These are phyloP conservation scores for Suillus decipiens DNA, from an alignment of 768 basidiomycete genomes.

Conservation along the genomic window DNA sequence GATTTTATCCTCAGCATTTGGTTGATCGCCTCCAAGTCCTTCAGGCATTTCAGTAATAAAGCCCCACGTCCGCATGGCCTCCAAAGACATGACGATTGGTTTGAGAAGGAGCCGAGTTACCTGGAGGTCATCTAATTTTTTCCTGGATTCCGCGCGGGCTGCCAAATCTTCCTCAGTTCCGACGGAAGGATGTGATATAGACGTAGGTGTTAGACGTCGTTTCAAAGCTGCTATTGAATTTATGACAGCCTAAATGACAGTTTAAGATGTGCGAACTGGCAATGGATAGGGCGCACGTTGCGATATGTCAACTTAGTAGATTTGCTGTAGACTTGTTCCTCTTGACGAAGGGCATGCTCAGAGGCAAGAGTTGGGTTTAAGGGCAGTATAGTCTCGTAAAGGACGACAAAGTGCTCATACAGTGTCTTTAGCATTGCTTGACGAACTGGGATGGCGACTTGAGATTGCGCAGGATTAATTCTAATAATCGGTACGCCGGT, in stretches of 20 bases:
- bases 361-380: constrained; percentile 62
- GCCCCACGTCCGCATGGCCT: constrained; percentile 64
- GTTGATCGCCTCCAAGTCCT: constrained; percentile 62
- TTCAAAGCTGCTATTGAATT: constrained; percentile 53
- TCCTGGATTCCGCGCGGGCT: constrained; percentile 55
- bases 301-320: constrained; percentile 82
- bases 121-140: constrained; percentile 51
- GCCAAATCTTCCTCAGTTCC: constrained; percentile 71
- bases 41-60: constrained; percentile 72
- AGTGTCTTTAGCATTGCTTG: constrained; percentile 76
- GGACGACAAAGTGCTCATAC: constrained; percentile 67
- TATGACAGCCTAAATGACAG: constrained; percentile 47
- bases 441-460: constrained; percentile 70
- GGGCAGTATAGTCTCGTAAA: constrained; percentile 62
- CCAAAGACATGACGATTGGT: constrained; percentile 56
- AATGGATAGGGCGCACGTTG: constrained; percentile 51
- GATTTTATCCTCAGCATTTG: constrained; percentile 61
- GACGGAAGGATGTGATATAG: constrained; percentile 66
- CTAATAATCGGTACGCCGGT: constrained; percentile 65
- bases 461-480: constrained; percentile 68
- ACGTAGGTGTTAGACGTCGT: constrained; percentile 54
- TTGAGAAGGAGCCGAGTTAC: constrained; percentile 57
- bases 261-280: constrained; percentile 14
- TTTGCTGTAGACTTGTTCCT: constrained; percentile 74
- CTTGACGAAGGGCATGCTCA: constrained; percentile 81